phyloP scores from a whole-genome alignment of 75 land plant species.

The Larix kaempferi region DNA sequence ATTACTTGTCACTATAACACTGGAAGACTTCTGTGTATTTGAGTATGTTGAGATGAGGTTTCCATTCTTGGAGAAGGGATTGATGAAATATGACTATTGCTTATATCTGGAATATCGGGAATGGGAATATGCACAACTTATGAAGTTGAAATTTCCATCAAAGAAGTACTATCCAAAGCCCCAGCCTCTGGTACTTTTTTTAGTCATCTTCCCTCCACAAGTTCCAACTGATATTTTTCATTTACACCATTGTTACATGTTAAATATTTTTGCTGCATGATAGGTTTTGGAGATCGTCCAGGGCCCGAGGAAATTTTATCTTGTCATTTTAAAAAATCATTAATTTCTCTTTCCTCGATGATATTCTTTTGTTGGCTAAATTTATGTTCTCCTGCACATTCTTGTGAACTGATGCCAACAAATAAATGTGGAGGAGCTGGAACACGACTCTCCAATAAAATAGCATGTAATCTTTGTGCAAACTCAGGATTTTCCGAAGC shows the following conservation, averaged over 20 bases:
- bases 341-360: not conserved
- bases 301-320: not conserved
- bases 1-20: not conserved
- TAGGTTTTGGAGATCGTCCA: not conserved
- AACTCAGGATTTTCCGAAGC: slow-evolving; percentile 69
- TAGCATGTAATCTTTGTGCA: slow-evolving; percentile 81
- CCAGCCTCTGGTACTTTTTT: not conserved
- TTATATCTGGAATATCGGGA: not conserved
- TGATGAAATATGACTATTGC: slow-evolving; percentile 1
- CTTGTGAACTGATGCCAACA: slow-evolving; percentile 31
- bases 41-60: slow-evolving; percentile 7
- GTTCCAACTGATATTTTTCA: slow-evolving; percentile 1
- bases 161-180: no score
- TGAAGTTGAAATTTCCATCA: not conserved
- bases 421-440: slow-evolving; percentile 67
- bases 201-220: not conserved
- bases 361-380: not conserved
- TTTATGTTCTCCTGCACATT: not conserved
- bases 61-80: not conserved
- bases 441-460: slow-evolving; percentile 70
- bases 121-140: not conserved
- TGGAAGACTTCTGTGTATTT: slow-evolving; percentile 14
- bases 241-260: not conserved
- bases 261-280: not conserved
- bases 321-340: not conserved